phyloP scores from a whole-genome alignment of 495 filamentous ascomycete genomes.

The Podospora australis region DNA sequence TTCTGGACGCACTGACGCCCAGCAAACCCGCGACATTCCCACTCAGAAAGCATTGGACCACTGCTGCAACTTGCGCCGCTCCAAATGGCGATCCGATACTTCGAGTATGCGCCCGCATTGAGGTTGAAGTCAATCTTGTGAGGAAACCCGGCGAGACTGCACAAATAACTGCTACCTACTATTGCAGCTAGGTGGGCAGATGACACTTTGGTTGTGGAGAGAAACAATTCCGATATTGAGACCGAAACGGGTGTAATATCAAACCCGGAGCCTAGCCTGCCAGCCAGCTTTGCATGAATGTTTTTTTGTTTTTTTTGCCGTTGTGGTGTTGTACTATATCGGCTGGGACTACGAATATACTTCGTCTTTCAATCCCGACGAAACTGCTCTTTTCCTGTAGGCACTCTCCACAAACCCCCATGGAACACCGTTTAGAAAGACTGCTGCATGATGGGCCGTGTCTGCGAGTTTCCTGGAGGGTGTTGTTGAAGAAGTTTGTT shows the following conservation, averaged over 20 bases:
- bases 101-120: slow-evolving; percentile 9
- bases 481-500: too few species aligned
- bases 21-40: slow-evolving; percentile 8
- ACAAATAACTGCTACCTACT: slow-evolving; percentile 13
- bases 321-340: too few species aligned
- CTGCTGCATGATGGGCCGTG: background rate
- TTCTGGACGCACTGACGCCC: slow-evolving; percentile 19
- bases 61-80: background rate
- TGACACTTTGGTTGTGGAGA: slow-evolving; percentile 11
- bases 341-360: too few species aligned
- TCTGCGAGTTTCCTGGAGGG: too few species aligned
- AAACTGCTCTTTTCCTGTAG: too few species aligned
- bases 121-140: slow-evolving; percentile 1
- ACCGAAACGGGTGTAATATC: background rate
- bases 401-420: too few species aligned
- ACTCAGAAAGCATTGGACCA: background rate
- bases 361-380: too few species aligned
- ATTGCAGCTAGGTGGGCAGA: slow-evolving; percentile 13
- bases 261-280: background rate
- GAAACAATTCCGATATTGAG: slow-evolving; percentile 2
- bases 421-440: too few species aligned
- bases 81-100: slow-evolving; percentile 17
- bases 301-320: too few species aligned
- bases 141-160: slow-evolving; percentile 1
- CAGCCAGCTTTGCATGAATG: too few species aligned